These are phyloP conservation scores for Starmera stellimalicola DNA, from an alignment of 1,139 yeast genomes.

Conservation along the genomic window DNA sequence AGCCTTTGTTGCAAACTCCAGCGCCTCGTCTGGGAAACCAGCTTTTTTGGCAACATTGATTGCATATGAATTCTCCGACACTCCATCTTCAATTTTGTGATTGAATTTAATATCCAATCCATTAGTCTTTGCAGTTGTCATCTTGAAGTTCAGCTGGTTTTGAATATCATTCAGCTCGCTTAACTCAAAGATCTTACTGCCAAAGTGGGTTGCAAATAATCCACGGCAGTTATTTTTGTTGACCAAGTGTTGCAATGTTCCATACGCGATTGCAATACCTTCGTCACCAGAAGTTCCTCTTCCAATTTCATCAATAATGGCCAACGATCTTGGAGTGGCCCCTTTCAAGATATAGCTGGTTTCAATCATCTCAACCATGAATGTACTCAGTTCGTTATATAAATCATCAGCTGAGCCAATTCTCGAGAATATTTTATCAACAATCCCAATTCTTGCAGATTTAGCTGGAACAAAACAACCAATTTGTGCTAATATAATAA, in stretches of 20 bases:
- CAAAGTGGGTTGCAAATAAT: slow-evolving; percentile 91
- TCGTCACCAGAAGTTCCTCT: slow-evolving; percentile 89
- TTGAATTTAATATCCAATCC: slow-evolving; percentile 37
- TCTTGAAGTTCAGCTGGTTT: slow-evolving; percentile 22
- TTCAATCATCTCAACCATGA: slow-evolving; percentile 98
- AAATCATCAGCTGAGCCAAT: slow-evolving; percentile 91
- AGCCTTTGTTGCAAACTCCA: slow-evolving; percentile 39
- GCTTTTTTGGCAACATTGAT: slow-evolving; percentile 77
- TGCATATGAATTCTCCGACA: slow-evolving; percentile 74
- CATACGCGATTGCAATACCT: slow-evolving; percentile 86
- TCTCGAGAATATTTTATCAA: slow-evolving; percentile 80
- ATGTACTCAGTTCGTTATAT: slow-evolving; percentile 79
- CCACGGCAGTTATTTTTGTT: slow-evolving; percentile 58
- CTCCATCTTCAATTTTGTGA: slow-evolving; percentile 60
- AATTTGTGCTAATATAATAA: slow-evolving; percentile 77
- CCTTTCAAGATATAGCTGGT: slow-evolving; percentile 69
- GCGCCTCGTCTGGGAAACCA: slow-evolving; percentile 64
- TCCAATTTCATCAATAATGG: slow-evolving; percentile 93
- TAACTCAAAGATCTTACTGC: slow-evolving; percentile 47
- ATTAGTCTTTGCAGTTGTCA: slow-evolving; percentile 31
- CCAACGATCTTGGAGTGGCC: slow-evolving; percentile 71
- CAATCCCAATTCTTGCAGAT: slow-evolving; percentile 63
- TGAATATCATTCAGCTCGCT: slow-evolving; percentile 21
- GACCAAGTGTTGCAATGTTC: slow-evolving; percentile 54
- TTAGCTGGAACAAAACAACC: slow-evolving; percentile 86